phyloP scores from a whole-genome alignment of 2,329 filamentous ascomycete genomes.

The Verticillium dahliae region DNA sequence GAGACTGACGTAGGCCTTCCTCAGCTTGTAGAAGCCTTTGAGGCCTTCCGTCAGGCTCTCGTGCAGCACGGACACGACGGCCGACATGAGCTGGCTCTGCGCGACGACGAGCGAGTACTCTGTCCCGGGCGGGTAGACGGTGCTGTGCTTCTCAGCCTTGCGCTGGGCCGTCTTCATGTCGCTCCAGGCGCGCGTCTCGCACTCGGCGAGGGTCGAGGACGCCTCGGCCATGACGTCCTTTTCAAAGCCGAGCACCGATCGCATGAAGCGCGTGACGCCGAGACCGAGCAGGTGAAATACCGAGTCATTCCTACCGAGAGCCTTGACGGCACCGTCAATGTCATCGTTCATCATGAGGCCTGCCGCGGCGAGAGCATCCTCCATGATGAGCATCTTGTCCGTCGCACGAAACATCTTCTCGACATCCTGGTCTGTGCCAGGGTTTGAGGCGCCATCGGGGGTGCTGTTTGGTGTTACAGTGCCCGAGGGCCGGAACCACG shows the following conservation, averaged over 20 bases:
- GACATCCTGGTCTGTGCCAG: slow-evolving; percentile 31
- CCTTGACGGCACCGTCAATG: slow-evolving; percentile 73
- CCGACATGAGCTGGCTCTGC: slow-evolving; percentile 81
- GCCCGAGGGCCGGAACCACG: slow-evolving; percentile 42
- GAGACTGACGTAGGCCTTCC: slow-evolving; percentile 80
- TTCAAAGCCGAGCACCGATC: slow-evolving; percentile 83
- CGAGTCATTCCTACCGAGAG: slow-evolving; percentile 65
- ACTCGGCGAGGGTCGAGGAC: slow-evolving; percentile 61
- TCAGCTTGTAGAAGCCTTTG: slow-evolving; percentile 85
- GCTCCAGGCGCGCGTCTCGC: slow-evolving; percentile 68
- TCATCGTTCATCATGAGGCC: slow-evolving; percentile 82
- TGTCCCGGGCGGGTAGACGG: slow-evolving; percentile 72
- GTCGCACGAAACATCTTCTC: neutral
- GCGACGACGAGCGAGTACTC: slow-evolving; percentile 83
- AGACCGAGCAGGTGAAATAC: slow-evolving; percentile 84
- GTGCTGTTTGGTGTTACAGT: slow-evolving; percentile 24
- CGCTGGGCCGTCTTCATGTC: slow-evolving; percentile 68
- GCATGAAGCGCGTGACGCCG: slow-evolving; percentile 77
- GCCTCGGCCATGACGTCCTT: slow-evolving; percentile 87
- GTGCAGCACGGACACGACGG: slow-evolving; percentile 81
- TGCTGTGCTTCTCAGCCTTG: slow-evolving; percentile 19
- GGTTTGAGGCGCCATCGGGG: slow-evolving; percentile 16
- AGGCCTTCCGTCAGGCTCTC: slow-evolving; percentile 89
- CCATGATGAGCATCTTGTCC: slow-evolving; percentile 41
- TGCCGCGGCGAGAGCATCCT: slow-evolving; percentile 57